Base-by-base conservation (phyloP, 2,329 filamentous ascomycete genomes). In the Amesomyces nigricolor region DNA sequence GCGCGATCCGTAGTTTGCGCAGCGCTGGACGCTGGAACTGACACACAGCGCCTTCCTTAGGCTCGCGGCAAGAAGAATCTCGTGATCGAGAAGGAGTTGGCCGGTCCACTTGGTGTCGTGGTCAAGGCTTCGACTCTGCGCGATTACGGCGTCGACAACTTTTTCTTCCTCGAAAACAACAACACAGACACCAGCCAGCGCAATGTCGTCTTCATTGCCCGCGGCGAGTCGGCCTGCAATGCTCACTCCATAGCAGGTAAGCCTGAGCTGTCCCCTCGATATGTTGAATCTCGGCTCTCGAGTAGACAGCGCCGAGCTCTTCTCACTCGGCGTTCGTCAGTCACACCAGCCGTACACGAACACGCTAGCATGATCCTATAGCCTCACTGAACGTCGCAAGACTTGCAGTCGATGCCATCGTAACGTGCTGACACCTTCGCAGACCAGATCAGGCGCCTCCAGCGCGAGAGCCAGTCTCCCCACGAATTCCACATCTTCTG, bases 41-140 rank as follows among this genome's bases (percentile, higher is more conserved):
- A 65, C 64, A 52, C 47, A 17, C 53, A 57, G 54, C 40, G 38
- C 32, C 30, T 29, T 35, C 44, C 59, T 58, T 56, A 99, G 94
- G 90, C 97, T 62, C 89, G 92, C 69, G 95, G 95, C 64, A 99
- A 97, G 82, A 99, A 99, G 80, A 97, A 96, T 68, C 78, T 99
- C 59, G 88, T 99, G 51, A 87, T 99, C 68, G 92, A 97, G 71
- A 89, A 88, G 72, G 86, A 86, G 65, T 80, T 99, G 64, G 91
- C 92, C 63, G 94, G 92, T 22, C 89, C 91, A 30, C 81, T 99
- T 63, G 90, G 91, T 57, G 80, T 92, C 57, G 87, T 99, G 63
- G 90, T 95, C 74, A 96, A 96, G 71, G 95, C 96, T 67, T 92
- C 92, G 19, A 92, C 89, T 9, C 80, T 96, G 14, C 90, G 97